Conservation (phyloP, 192 early-diverging fungal species). For the Coemansia sp. region DNA sequence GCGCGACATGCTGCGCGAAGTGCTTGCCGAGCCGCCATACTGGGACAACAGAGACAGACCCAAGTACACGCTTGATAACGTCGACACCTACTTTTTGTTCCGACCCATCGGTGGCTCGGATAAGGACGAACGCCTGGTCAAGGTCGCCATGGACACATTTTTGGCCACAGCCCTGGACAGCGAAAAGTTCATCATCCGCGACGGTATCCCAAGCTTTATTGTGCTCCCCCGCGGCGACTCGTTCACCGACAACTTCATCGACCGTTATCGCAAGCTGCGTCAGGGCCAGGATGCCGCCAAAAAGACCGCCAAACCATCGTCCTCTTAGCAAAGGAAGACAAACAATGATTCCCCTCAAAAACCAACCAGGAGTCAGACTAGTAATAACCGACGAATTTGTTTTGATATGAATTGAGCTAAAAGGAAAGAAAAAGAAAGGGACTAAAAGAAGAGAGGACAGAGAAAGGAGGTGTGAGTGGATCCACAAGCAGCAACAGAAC, state of each 20-base stretch:
- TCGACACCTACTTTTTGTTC: slow-evolving; percentile 83
- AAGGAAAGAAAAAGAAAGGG: too few relatives aligned
- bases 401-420: not conserved
- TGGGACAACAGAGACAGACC: slow-evolving; percentile 72
- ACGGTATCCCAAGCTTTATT: slow-evolving; percentile 85
- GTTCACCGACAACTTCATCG: slow-evolving; percentile 67
- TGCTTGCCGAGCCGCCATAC: slow-evolving; percentile 75
- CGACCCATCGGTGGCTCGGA: slow-evolving; percentile 50
- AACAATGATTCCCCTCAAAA: not conserved
- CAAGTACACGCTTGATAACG: slow-evolving; percentile 66
- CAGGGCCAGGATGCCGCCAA: slow-evolving; percentile 20
- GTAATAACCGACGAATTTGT: not conserved
- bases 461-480: not conserved
- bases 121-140: slow-evolving; percentile 62
- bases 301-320: slow-evolving; percentile 1
- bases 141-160: slow-evolving; percentile 61
- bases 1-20: slow-evolving; percentile 75
- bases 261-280: slow-evolving; percentile 59
- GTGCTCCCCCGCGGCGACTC: slow-evolving; percentile 68
- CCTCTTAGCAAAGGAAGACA: too few relatives aligned
- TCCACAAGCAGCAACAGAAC: too few relatives aligned
- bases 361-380: not conserved
- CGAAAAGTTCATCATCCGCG: slow-evolving; percentile 70
- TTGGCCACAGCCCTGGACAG: slow-evolving; percentile 65
- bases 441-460: not conserved